Evolutionary conservation across 768 basidiomycete genomes (phyloP), one percentile per base, ranked within the genome.

Genomic region (Porpolomopsis calyptriformis): DNA sequence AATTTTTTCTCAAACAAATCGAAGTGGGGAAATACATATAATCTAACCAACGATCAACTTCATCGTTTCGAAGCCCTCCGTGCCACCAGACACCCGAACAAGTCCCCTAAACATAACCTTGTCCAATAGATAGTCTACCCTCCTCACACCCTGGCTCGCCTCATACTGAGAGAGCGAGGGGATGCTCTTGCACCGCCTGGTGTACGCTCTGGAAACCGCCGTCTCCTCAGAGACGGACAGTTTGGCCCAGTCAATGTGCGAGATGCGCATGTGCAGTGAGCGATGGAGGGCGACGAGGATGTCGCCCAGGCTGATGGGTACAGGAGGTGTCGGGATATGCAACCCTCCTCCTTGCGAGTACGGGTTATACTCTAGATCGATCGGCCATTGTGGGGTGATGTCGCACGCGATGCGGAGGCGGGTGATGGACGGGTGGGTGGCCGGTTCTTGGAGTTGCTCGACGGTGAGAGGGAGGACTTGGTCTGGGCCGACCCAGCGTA

Each of bases 371-470:
- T 69, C 62, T 41, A 84, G 58, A 47, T 74, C 69, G 43, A 83
- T 67, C 11, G 78, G 74, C 80, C 81, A 84, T n/a, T 71, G 54
- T 0, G 77, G 75, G 40, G 80, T 65, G 12, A 55, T 51, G 42
- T 83, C 77, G 54, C 73, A 77, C 1, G 69, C 55, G 54, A 85
- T 76, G n/a, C 71, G 68, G 53, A 84, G 69, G 27, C 63, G 67
- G 8, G 68, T 70, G 40, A 77, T 58, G 0, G 71, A 59, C 0
- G 82, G 82, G 52, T 74, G 64, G 7, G 78, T 78, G 14, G 78
- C 81, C 3, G 70, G 63, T 57, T 78, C 65, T 1, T 46, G 47
- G 8, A 82, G 64, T 24, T 79, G 72, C 1, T 74, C 72, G 0
- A 52, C 42, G 0, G 71, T 55, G 2, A 84, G 55, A 0, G 64